Conservation (phyloP, 2,329 filamentous ascomycete genomes). For the Fusarium annulatum region DNA sequence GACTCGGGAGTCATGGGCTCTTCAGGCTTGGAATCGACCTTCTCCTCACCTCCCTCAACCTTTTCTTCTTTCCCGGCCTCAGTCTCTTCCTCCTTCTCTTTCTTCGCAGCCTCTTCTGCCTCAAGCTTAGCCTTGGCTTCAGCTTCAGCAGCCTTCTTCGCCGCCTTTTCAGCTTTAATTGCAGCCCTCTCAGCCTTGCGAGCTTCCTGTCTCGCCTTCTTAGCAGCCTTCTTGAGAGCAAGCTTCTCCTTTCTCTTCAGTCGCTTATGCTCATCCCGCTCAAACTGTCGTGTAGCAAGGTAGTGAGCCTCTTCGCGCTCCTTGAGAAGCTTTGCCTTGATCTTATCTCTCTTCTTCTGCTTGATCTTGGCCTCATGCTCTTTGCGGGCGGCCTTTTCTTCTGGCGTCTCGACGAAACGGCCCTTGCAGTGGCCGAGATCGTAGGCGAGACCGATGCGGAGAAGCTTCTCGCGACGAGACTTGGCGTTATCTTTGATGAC, state of each 20-base stretch:
- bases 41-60: neutral
- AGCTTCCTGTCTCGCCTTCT: constrained; percentile 40
- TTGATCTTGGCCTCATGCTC: constrained; percentile 58
- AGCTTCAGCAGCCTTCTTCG: constrained; percentile 32
- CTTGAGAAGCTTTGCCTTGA: constrained; percentile 56
- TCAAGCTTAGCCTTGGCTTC: constrained; percentile 6
- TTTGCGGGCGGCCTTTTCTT: constrained; percentile 60
- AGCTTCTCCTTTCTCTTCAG: constrained; percentile 82
- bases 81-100: constrained; percentile 26
- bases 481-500: constrained; percentile 74
- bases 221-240: constrained; percentile 76
- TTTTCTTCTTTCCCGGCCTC: constrained; percentile 3
- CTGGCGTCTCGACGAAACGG: constrained; percentile 58
- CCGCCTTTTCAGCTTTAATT: constrained; percentile 28
- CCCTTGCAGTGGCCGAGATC: constrained; percentile 78
- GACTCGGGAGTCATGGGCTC: constrained; percentile 39
- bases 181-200: constrained; percentile 34
- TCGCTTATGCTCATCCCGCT: constrained; percentile 44
- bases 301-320: constrained; percentile 53
- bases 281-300: constrained; percentile 52
- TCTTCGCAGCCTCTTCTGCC: constrained; percentile 41
- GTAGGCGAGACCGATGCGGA: constrained; percentile 75
- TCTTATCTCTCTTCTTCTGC: constrained; percentile 50
- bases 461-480: constrained; percentile 75
- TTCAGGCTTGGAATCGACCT: constrained; percentile 15